Evolutionary conservation across 176 grass and related monocot genomes (phyloP), one percentile per base, ranked within the genome.

Genomic region (Zea luxurians): DNA sequence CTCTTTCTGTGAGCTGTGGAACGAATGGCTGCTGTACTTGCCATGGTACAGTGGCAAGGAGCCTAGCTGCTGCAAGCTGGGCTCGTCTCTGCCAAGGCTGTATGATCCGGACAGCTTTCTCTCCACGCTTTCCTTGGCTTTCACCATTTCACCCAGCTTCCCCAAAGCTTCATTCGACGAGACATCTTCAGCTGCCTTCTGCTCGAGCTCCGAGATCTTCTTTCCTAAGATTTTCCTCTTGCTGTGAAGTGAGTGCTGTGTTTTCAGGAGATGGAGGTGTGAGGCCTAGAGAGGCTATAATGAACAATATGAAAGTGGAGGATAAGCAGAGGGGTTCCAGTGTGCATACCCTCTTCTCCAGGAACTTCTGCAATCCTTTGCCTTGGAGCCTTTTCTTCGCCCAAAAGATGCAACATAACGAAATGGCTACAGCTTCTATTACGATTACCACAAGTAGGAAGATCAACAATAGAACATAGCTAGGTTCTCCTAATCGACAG

Each of bases 381-480:
- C 64, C 61, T 86, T 86, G 82, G 73, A 97, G 85, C 76, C 88
- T 97, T 76, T 86, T 89, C 73, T 97, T 97, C 60, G 54, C 81
- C 94, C 94, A 97, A 78, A 97, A 92, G 41, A 88, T 38, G 41
- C 82, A 94, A 74, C 94, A 92, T 75, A 84, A 92, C 10, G 73
- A 38, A 59, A 92, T 70, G 73, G 70, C n/a, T 61, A 83, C 65
- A 7, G 10, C 89, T 86, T 82, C 37, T 65, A 88, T 69, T 13
- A 91, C 20, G 52, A 94, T 77, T 64, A 88, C 69, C 40, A 90
- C 16, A 8, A 89, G 48, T 66, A 83, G 73, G 75, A 92, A 83
- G 67, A 91, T 21, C 59, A 93, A 68, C 65, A 93, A 47, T 38
- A 84, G 71, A 61, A 88, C 16, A 74, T 41, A 18, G 59, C 83